Evolutionary conservation across 495 filamentous ascomycete species (phyloP), one percentile per base, ranked within the genome.

Genomic region (Hypoxylon fragiforme): DNA sequence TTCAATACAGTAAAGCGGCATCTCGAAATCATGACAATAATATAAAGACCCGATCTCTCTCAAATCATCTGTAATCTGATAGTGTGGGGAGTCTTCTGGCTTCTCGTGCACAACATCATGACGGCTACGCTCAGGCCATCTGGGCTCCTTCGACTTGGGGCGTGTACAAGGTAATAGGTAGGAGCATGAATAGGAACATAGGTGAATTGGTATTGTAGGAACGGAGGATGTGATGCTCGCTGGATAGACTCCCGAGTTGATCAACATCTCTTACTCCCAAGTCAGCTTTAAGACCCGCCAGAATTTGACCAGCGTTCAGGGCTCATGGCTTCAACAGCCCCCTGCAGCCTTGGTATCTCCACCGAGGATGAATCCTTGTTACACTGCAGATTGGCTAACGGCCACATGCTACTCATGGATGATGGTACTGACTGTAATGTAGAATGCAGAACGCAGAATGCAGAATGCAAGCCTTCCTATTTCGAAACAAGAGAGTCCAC

Each of bases 351-450:
- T 30, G 36, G 47, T 47, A 34, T 50, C 52, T 46, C 59, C 52
- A 57, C 54, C 56, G 59, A 57, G 59, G 59, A 62, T 62, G 47
- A 52, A 62, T 62, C 59, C 59, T 62, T 49, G 59, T 62, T 62
- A 54, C 59, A 62, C 54, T 53, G 53, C 59, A 62, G 52, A 44
- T 19, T 48, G 38, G 59, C 39, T 39, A 40, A 57, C 49, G 48
- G 47, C 52, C 52, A 53, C 49, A 57, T 50, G 41, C 39, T 40
- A 37, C 43, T 45, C 57, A 45, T 30, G 18, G 44, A 14, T 26
- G 14, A 7, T 9, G 18, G n/a, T 13, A 26, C 15, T 12, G 42
- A 22, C 19, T 38, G 40, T 43, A 50, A 6, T n/a, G n/a, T n/a
- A n/a, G n/a, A n/a, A n/a, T n/a, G n/a, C n/a, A n/a, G n/a, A n/a